Percentiles rank a stretch among this genome's conserved stretches.
Evolutionary conservation across 108 stramenopile genomes (phyloP).

Genomic region (Nitzschia palea): DNA sequence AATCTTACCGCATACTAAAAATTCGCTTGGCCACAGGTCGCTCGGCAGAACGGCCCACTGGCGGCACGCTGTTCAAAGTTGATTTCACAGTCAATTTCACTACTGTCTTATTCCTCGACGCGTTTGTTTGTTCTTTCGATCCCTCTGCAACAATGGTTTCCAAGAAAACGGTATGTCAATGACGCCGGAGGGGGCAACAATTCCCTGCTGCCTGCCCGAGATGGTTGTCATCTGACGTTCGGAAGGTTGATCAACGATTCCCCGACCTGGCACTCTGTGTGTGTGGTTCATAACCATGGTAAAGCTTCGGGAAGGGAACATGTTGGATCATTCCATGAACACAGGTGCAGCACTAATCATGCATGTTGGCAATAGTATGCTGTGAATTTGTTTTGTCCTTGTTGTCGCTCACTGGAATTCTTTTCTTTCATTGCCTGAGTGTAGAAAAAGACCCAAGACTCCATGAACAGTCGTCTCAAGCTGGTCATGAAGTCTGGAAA

Average conservation of each 20-base stretch:
- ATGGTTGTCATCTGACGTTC: slow-evolving; percentile 69
- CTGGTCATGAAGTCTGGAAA: slow-evolving; percentile 99
- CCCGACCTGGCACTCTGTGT: neutral
- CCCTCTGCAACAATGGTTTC: slow-evolving; percentile 64
- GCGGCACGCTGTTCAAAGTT: no score
- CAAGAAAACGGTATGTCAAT: slow-evolving; percentile 86
- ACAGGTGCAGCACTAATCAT: neutral
- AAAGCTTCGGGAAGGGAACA: no score
- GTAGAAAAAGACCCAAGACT: slow-evolving; percentile 90
- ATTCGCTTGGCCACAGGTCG: no score
- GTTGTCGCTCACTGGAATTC: neutral
- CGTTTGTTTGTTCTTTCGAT: neutral
- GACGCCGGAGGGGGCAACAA: slow-evolving; percentile 89
- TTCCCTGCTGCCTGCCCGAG: slow-evolving; percentile 81
- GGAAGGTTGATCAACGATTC: neutral
- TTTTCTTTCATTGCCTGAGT: slow-evolving; percentile 19
- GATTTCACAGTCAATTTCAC: no score
- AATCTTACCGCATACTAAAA: no score
- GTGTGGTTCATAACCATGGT: neutral
- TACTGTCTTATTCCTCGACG: no score
- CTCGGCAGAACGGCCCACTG: no score
- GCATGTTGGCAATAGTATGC: neutral
- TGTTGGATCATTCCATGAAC: neutral
- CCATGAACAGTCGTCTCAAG: slow-evolving; percentile 98
- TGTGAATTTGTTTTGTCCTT: slow-evolving; percentile 2